These are phyloP conservation scores for Peterozyma toletana DNA, from an alignment of 805 yeast species.

Conservation along the genomic window DNA sequence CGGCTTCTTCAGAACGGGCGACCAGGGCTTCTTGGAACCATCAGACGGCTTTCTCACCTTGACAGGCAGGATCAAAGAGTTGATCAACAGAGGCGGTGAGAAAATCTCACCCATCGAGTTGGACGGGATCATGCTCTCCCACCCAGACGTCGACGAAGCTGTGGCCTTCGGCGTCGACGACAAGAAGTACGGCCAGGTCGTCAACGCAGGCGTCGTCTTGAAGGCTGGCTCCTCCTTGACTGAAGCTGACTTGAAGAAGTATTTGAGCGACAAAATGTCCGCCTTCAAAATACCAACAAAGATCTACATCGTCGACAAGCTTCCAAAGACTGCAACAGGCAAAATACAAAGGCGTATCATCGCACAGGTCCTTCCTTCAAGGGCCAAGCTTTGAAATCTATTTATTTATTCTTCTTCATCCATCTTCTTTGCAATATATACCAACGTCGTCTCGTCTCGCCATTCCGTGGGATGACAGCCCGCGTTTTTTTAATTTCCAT, in stretches of 20 bases:
- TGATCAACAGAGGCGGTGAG: conserved; percentile 74
- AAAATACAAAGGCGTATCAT: conserved; percentile 65
- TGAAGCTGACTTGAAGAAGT: conserved; percentile 37
- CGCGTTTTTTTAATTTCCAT: no score
- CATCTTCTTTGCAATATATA: no score
- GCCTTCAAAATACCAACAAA: conserved; percentile 54
- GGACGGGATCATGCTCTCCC: conserved; percentile 52
- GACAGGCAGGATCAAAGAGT: conserved; percentile 68
- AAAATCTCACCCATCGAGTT: conserved; percentile 69
- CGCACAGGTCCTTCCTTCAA: conserved; percentile 40
- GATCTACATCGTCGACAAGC: conserved; percentile 48
- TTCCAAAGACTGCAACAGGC: conserved; percentile 77
- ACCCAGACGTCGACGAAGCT: conserved; percentile 61
- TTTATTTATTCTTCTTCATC: no score
- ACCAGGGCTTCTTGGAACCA: conserved; percentile 55
- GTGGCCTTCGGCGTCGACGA: conserved; percentile 66
- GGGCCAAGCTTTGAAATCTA: conserved; percentile 23
- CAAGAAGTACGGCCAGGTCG: conserved; percentile 63
- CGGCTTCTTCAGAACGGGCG: conserved; percentile 73
- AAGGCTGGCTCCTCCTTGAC: conserved; percentile 29
- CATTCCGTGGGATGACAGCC: not conserved
- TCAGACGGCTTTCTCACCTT: conserved; percentile 49
- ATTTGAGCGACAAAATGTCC: conserved; percentile 38
- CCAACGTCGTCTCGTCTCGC: no score
- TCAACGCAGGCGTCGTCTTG: conserved; percentile 62